Evolutionary conservation across 2,329 filamentous ascomycete species (phyloP), one percentile per base, ranked within the genome.

Genomic region (Penicillium sp.): DNA sequence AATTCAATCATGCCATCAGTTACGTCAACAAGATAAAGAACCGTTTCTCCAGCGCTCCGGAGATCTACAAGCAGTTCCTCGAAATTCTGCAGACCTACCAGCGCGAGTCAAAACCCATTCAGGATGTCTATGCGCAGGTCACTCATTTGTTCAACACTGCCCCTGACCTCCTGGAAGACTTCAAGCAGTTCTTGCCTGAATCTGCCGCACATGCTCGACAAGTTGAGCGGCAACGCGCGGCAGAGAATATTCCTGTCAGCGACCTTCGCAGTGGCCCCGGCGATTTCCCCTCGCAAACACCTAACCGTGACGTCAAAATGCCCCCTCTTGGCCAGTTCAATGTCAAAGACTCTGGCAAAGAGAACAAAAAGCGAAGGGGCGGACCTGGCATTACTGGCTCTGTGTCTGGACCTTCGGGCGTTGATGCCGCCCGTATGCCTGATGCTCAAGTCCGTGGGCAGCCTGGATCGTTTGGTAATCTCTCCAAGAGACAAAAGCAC

Each of bases 1-100:
- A 99, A 69, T 99, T 99, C 73, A 99, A 99, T 70, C 94, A 99
- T 74, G 94, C 94, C 0, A 99, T 99, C 59, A 97, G 92, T 71
- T 99, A 99, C 67, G 94, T 99, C 49, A 99, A 99, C 70, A 99
- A 99, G 76, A 99, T 99, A 66, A 99, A 99, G 90, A 99, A 97
- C 70, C 93, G 94, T 42, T 99, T 97, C 74, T 88, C 95, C 64
- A 87, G 92, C 66, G 92, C 95, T 60, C 94, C 94, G 6, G 94
- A 99, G 70, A 97, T 99, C 57, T 99, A 99, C 78, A 99, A 99
- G 73, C 93, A 99, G 69, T 99, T 99, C 68, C 81, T 99, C 28
- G 94, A 99, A 71, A 99, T 99, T 45, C 78, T 99, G 42, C 94
- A 99, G 74, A 99, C 94, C 2, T 99, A 99, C 66, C 94, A 99